Conservation (phyloP, 1,284 basidiomycete species). For the Cutaneotrichosporon spelunceum region DNA sequence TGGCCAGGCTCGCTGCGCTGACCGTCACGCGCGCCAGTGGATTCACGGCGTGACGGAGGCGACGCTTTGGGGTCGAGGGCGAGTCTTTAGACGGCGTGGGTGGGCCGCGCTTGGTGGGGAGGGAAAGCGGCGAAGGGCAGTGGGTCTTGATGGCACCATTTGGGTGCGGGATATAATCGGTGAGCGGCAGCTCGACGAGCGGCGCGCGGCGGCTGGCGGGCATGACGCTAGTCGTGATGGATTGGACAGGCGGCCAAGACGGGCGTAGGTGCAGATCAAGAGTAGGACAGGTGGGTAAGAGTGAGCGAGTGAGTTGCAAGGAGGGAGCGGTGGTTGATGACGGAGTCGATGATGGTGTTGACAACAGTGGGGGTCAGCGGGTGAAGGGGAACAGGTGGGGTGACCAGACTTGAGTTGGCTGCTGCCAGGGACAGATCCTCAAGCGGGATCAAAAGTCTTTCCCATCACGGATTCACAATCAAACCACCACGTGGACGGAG, state of each 20-base stretch:
- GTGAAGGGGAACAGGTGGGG: too few relatives aligned
- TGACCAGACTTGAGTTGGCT: background rate
- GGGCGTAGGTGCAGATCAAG: background rate
- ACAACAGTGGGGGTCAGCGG: background rate
- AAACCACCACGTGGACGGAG: background rate
- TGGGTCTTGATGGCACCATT: slow-evolving; percentile 3
- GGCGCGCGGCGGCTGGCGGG: slow-evolving; percentile 10
- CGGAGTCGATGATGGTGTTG: background rate
- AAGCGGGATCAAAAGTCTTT: background rate
- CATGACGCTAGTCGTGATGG: background rate
- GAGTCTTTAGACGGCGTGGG: background rate
- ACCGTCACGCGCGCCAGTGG: background rate
- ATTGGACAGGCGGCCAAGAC: background rate
- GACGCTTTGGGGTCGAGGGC: slow-evolving; percentile 12
- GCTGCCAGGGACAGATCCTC: background rate
- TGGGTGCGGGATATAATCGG: slow-evolving; percentile 17
- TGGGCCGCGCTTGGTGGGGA: slow-evolving; percentile 20
- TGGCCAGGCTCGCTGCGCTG: slow-evolving; percentile 2
- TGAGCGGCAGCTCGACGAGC: slow-evolving; percentile 20
- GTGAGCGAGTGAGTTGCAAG: too few relatives aligned
- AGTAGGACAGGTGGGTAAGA: background rate
- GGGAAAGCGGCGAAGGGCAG: slow-evolving; percentile 20
- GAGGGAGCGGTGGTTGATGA: background rate
- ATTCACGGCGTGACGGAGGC: too few relatives aligned
- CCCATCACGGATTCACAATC: background rate